Evolutionary conservation across 2,329 filamentous ascomycete species (phyloP).

Genomic region (Ophiostoma novo-ulmi): DNA sequence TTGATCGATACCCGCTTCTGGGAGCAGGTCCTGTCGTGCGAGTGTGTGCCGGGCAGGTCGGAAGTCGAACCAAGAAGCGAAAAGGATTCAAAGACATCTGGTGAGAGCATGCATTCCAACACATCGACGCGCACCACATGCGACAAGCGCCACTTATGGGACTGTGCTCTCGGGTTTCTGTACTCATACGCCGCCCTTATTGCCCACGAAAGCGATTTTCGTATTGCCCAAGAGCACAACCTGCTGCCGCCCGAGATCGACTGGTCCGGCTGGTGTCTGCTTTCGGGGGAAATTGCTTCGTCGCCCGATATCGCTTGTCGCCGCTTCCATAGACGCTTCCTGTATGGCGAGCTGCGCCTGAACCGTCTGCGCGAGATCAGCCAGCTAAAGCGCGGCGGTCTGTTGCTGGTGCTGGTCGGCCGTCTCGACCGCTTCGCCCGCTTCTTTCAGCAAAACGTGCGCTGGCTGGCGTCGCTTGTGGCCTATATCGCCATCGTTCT

Average conservation of each 20-base stretch:
- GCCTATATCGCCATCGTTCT: slow-evolving; percentile 44
- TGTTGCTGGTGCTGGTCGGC: slow-evolving; percentile 29
- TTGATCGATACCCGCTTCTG: slow-evolving; percentile 35
- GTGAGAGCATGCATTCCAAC: slow-evolving; percentile 5
- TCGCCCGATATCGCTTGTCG: slow-evolving; percentile 32
- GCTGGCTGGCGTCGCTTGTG: slow-evolving; percentile 37
- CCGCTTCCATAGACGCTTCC: slow-evolving; percentile 37
- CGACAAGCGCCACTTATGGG: slow-evolving; percentile 26
- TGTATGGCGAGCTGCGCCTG: slow-evolving; percentile 41
- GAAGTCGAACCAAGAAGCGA: not conserved
- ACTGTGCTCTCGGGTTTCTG: slow-evolving; percentile 38
- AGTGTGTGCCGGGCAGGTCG: slow-evolving; percentile 13
- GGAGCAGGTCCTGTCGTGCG: slow-evolving; percentile 28
- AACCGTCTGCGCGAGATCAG: slow-evolving; percentile 39
- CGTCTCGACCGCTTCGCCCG: slow-evolving; percentile 35
- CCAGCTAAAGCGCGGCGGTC: slow-evolving; percentile 30
- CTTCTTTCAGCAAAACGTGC: slow-evolving; percentile 42
- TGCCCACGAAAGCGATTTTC: slow-evolving; percentile 38
- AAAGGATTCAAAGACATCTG: not conserved
- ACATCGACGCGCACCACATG: slow-evolving; percentile 19
- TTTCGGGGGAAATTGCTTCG: slow-evolving; percentile 33
- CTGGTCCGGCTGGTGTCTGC: slow-evolving; percentile 39
- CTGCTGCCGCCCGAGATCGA: slow-evolving; percentile 36
- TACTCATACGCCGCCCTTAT: slow-evolving; percentile 38
- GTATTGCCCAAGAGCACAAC: slow-evolving; percentile 34